Base-by-base conservation (phyloP, 2,329 filamentous ascomycete species). In the Sordariomycetes sp. region DNA sequence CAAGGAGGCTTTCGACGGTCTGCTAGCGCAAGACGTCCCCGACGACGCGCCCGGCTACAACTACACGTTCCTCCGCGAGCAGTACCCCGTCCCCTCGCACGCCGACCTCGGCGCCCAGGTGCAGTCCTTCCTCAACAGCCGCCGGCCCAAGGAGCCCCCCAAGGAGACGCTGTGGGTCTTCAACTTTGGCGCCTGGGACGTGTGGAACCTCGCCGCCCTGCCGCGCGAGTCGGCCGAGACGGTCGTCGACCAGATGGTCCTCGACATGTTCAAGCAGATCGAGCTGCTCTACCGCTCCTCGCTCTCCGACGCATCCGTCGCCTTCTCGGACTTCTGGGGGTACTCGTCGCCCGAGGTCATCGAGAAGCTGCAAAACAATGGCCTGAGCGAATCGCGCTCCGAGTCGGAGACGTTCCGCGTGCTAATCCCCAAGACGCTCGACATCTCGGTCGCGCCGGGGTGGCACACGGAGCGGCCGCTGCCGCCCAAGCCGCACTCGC, bases 161-260 rank as follows among this genome's bases (percentile, higher is more conserved):
- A 67, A 67, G n/a, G 74, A 79, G 59, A 80, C 78, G 0, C 62
- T 80, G 15, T 80, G 75, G 74, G 66, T 80, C 15, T 76, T 81
- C 57, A 74, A 69, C 10, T 72, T 79, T 57, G 78, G 78, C n/a
- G 73, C 73, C 34, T 80, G 77, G 77, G 78, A 81, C 58, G 65
- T 79, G 54, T 81, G 76, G 76, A 73, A 74, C 12, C 64, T 80
- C 20, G 72, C 78, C 0, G 69, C 76, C 2, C 62, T 79, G 20
- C 77, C 78, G 1, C 65, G 70, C 10, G 63, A 65, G 10, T 61
- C 67, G 1, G 72, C 73, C 10, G 68, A 71, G 35, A 61, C 64
- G 1, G 58, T 72, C 1, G 59, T 79, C 10, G 70, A 70, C 42
- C 61, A 64, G 4, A 66, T 74, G 34, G 64, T 71, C 4, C 61